Base-by-base conservation (phyloP, 164 flowering plant species). In the Nymphaea colorata region DNA sequence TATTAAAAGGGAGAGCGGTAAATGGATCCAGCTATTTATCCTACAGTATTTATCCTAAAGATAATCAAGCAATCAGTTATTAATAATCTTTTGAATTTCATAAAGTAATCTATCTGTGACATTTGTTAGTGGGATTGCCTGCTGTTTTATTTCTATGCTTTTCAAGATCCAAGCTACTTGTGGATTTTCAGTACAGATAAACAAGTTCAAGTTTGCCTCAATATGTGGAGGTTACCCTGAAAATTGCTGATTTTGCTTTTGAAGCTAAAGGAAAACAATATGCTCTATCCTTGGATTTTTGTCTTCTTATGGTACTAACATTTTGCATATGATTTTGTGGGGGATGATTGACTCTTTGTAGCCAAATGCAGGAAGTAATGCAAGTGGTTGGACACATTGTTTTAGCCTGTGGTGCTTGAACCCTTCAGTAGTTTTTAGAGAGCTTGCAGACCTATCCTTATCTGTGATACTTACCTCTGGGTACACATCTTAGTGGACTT, bases 381-480 rank as follows among this genome's bases (percentile, higher is more conserved):
- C 73, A 69, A 83, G 82, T 51, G 72, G 70, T 44, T 87, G 89
- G 95, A 78, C 77, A 15, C 72, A 77, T 68, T 78, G 85, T 15
- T 78, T 91, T 14, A 85, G 93, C 77, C 76, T 94, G 73, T 91
- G 97, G 98, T 94, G 97, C 85, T 70, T 94, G 80, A 89, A 90
- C 78, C 99, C 99, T 47, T 89, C 96, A 59, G 91, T 94, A 70
- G 96, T 86, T 45, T 94, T 94, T 75, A 86, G 71, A 78, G 90
- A 84, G 65, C 78, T 94, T 76, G 88, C 97, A 66, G 85, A 83
- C 64, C 80, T 78, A 72, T 84, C 93, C 59, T 73, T 86, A 69
- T 91, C 99, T 2, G 86, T 94, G 67, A 87, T 94, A 73, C 80
- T 94, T 67, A 91, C 99, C 74, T 94, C 99, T 42, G 99, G 98